phyloP scores from a whole-genome alignment of 2,329 filamentous ascomycete genomes.

The Penicillium sp. region DNA sequence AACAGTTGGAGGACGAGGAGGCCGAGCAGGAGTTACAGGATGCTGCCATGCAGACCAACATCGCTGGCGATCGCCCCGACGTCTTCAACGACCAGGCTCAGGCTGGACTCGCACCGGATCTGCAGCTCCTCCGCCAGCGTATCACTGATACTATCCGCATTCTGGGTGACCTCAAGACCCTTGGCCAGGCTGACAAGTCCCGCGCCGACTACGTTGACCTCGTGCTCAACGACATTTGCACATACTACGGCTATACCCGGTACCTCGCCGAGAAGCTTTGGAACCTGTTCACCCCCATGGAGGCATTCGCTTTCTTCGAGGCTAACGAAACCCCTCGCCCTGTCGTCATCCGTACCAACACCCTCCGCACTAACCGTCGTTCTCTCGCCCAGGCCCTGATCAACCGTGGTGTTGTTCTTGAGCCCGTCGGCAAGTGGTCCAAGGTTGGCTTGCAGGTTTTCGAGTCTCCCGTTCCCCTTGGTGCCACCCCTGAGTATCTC shows the following conservation, averaged over 20 bases:
- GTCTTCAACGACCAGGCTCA: constrained; percentile 62
- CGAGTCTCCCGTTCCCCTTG: constrained; percentile 81
- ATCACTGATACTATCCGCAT: constrained; percentile 94
- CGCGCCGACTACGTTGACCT: constrained; percentile 85
- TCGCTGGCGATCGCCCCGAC: constrained; percentile 71
- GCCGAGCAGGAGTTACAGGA: constrained; percentile 85
- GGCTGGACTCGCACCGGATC: constrained; percentile 74
- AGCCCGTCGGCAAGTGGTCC: constrained; percentile 97
- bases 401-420: constrained; percentile 92
- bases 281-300: constrained; percentile 84
- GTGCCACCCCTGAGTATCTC: constrained; percentile 95
- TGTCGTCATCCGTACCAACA: constrained; percentile 96
- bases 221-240: constrained; percentile 86
- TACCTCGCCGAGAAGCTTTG: constrained; percentile 96
- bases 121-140: constrained; percentile 82
- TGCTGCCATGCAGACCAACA: constrained; percentile 87
- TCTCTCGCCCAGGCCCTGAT: constrained; percentile 92
- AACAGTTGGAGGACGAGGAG: constrained; percentile 75
- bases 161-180: constrained; percentile 80
- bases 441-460: constrained; percentile 98
- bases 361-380: constrained; percentile 71
- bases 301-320: constrained; percentile 98
- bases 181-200: constrained; percentile 76
- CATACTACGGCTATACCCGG: constrained; percentile 94
- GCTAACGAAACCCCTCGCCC: constrained; percentile 94